Percentiles rank a stretch among this genome's conserved stretches.
Evolutionary conservation across 495 filamentous ascomycete species (phyloP).

Genomic region (Talaromyces liani): DNA sequence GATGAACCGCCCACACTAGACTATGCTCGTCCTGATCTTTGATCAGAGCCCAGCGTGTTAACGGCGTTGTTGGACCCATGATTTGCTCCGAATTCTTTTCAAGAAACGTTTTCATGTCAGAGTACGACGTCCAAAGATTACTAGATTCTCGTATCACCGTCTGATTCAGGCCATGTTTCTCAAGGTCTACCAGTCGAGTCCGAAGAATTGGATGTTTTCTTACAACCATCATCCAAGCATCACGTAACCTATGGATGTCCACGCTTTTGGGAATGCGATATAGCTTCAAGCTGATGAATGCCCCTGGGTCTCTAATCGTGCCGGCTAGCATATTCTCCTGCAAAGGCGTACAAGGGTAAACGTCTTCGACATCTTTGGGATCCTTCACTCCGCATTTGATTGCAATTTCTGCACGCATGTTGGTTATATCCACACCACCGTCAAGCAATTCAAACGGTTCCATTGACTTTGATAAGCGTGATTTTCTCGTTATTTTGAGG

Average conservation of each 20-base stretch:
- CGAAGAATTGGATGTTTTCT: constrained; percentile 25
- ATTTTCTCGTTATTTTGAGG: too few species aligned
- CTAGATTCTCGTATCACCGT: constrained; percentile 32
- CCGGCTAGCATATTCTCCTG: constrained; percentile 39
- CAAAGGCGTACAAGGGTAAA: constrained; percentile 5
- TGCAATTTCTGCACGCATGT: background rate
- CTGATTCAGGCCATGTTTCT: constrained; percentile 38
- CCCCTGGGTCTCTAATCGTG: constrained; percentile 27
- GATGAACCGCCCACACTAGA: constrained; percentile 23
- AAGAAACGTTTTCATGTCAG: background rate
- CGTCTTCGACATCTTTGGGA: background rate
- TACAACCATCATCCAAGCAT: constrained; percentile 37
- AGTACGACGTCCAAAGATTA: background rate
- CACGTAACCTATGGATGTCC: constrained; percentile 35
- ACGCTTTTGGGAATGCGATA: constrained; percentile 26
- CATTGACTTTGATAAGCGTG: too few species aligned
- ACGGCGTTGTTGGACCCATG: background rate
- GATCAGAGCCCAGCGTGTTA: background rate
- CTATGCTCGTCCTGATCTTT: background rate
- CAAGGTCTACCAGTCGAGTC: constrained; percentile 32
- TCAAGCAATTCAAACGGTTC: background rate
- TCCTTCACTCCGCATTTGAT: background rate
- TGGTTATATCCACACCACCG: too few species aligned
- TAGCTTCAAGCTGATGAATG: constrained; percentile 30
- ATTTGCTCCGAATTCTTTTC: background rate